Conservation (phyloP, 1,284 basidiomycete species). For the Tetrapyrgos nigripes region DNA sequence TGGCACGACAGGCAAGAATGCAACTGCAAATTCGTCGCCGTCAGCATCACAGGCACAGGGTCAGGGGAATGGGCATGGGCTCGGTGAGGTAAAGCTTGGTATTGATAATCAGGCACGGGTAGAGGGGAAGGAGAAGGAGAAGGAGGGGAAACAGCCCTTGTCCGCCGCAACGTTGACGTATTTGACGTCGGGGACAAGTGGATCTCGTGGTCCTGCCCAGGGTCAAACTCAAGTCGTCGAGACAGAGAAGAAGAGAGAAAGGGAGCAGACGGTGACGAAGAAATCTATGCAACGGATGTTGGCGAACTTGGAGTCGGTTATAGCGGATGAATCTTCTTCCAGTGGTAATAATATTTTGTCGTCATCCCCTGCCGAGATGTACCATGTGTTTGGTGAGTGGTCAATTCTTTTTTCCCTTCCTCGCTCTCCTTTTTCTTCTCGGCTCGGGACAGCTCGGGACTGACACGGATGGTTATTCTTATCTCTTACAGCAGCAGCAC, state of each 20-base stretch:
- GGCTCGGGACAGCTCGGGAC: too few relatives aligned
- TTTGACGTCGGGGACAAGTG: neutral
- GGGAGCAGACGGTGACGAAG: neutral
- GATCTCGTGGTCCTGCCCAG: neutral
- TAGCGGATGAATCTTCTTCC: neutral
- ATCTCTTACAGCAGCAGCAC: conserved; percentile 1
- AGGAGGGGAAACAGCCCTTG: neutral
- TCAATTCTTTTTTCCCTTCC: neutral
- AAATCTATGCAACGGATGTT: neutral
- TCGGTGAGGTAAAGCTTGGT: neutral
- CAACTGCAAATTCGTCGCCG: too few relatives aligned
- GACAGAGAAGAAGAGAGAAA: neutral
- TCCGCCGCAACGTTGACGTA: neutral
- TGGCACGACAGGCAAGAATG: conserved; percentile 1
- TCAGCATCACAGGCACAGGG: neutral
- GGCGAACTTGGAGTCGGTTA: neutral
- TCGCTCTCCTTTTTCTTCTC: neutral
- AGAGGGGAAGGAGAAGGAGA: neutral
- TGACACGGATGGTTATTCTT: neutral
- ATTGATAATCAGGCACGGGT: neutral
- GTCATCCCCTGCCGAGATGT: neutral
- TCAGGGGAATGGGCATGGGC: neutral
- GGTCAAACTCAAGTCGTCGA: neutral
- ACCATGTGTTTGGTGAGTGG: neutral
- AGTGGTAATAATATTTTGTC: neutral